These are phyloP conservation scores for Rhizophagus clarus DNA, from an alignment of 192 early-diverging fungal genomes.

Conservation along the genomic window DNA sequence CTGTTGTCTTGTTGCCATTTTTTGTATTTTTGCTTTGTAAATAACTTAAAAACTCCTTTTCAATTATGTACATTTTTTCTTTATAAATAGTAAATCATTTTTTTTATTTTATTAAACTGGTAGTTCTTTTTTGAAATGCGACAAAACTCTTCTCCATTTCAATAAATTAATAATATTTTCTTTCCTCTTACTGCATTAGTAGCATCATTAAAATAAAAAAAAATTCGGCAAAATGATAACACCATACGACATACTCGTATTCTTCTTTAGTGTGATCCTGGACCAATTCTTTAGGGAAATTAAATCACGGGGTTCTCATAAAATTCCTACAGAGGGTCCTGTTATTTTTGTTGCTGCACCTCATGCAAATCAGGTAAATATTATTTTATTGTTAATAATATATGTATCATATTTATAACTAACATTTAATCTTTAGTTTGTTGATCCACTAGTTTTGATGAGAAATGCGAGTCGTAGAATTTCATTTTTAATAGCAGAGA, in stretches of 20 bases:
- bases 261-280: constrained; percentile 69
- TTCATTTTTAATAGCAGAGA: constrained; percentile 81
- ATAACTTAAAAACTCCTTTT: too few species aligned
- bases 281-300: constrained; percentile 92
- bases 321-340: constrained; percentile 84
- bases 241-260: constrained; percentile 65
- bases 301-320: constrained; percentile 76
- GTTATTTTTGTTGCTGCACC: constrained; percentile 91
- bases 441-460: constrained; percentile 91
- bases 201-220: too few species aligned
- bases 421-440: constrained; percentile 60
- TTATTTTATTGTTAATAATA: background rate
- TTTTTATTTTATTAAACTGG: too few species aligned
- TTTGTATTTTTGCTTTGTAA: too few species aligned
- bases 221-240: background rate
- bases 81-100: too few species aligned
- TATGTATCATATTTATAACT: background rate
- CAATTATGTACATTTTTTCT: too few species aligned
- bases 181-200: too few species aligned
- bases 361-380: constrained; percentile 71
- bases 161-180: too few species aligned
- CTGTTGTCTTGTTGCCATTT: too few species aligned
- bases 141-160: too few species aligned
- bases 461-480: constrained; percentile 74
- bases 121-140: too few species aligned